Evolutionary conservation across 495 filamentous ascomycete genomes (phyloP), one percentile per base, ranked within the genome.

Genomic region (Aspergillus ellipticus): DNA sequence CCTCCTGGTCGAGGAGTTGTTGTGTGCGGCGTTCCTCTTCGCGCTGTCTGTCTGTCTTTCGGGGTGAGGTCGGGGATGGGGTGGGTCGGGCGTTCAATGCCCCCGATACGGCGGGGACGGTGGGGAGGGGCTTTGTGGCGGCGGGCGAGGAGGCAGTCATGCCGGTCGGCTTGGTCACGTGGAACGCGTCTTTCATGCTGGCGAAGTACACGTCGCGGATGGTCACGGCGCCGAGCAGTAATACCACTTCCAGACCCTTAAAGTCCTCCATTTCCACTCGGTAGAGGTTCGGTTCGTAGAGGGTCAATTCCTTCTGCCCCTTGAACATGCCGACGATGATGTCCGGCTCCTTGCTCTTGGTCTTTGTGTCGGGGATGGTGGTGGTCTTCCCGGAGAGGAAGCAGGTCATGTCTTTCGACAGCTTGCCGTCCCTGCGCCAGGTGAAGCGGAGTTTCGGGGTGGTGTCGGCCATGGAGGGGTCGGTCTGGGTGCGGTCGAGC

Each of bases 181-280:
- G 94, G 75, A 97, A 98, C 0, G 83, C 73, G 58, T 93, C 85
- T 33, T 78, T 78, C 47, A 84, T 79, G 13, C 83, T 73, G 24
- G 74, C 73, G 56, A 94, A 86, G 72, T 86, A 97, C 16, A 97
- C 80, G 57, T 97, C 94, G 21, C 88, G 84, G 58, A 97, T 95
- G 9, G 92, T 89, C 37, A 88, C 83, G 1, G 91, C 88, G 22
- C 85, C 79, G 4, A 98, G 76, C n/a, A 98, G 65, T 3, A 97
- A 68, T 0, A 93, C 89, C 1, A 97, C 79, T 70, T 98, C 94
- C 6, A 97, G 75, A 3, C 94, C 94, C 69, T 97, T 98, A 54
- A 86, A 83, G 70, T 98, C 94, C 67, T 97, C 93, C 62, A 97
- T 85, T 39, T 97, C 92, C 4, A 97, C 88, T 1, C 94, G 79